Conservation (phyloP, 2,329 filamentous ascomycete genomes). For the Blastomyces gilchristii region DNA sequence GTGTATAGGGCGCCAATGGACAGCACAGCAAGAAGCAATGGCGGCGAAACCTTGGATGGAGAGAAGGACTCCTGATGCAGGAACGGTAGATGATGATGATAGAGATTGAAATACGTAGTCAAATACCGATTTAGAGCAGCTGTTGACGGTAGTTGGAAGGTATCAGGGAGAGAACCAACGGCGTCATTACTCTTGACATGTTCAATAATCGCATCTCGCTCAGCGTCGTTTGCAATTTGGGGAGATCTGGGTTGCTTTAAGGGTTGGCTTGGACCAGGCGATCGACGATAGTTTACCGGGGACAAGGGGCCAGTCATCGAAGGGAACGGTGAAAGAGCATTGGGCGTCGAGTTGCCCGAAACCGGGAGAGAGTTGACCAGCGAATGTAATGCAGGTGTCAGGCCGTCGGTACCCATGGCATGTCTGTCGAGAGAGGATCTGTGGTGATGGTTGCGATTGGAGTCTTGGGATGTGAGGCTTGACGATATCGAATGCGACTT, state of each 20-base stretch:
- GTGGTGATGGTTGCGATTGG: constrained; percentile 48
- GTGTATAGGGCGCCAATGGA: constrained; percentile 95
- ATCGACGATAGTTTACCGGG: constrained; percentile 58
- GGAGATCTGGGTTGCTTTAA: constrained; percentile 60
- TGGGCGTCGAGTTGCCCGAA: constrained; percentile 59
- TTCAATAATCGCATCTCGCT: constrained; percentile 73
- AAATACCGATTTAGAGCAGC: constrained; percentile 81
- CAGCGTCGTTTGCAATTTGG: constrained; percentile 72
- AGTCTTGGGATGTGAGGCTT: constrained; percentile 56
- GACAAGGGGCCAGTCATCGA: constrained; percentile 58
- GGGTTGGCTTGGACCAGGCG: constrained; percentile 57
- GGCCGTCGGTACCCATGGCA: constrained; percentile 47
- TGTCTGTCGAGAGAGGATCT: constrained; percentile 56
- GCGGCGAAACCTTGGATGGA: constrained; percentile 66
- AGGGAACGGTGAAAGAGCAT: constrained; percentile 62
- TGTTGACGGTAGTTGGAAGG: constrained; percentile 75
- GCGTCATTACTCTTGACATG: constrained; percentile 73
- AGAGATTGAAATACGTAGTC: constrained; percentile 91
- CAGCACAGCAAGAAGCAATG: constrained; percentile 76
- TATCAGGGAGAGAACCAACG: constrained; percentile 73
- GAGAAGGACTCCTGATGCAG: constrained; percentile 85
- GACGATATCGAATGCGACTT: constrained; percentile 67
- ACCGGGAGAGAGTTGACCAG: constrained; percentile 62
- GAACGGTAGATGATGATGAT: constrained; percentile 94
- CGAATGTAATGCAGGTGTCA: constrained; percentile 58